A percentile compares a stretch with the other conserved stretches of the same genome.
Evolutionary conservation across 768 basidiomycete species (phyloP).

Genomic region (Leccinellum albellum): DNA sequence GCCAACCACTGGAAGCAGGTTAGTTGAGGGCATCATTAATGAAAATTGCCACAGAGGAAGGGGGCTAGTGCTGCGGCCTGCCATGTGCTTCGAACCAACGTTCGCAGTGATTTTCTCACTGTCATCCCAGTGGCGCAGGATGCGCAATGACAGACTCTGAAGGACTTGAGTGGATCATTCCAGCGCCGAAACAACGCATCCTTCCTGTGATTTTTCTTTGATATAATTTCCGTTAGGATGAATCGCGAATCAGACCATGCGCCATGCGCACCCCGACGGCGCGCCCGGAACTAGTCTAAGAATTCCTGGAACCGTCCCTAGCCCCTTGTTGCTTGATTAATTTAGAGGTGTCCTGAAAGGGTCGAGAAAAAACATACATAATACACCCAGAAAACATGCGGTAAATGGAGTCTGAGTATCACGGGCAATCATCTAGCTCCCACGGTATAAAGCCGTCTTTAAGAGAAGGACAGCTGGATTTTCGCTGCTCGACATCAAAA

Average conservation of each 20-base stretch:
- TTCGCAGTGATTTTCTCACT: neutral
- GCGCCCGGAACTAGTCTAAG: neutral
- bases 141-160: neutral
- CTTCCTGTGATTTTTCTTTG: neutral
- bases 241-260: slow-evolving; percentile 1
- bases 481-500: neutral
- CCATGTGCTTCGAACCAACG: neutral
- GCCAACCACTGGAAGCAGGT: neutral
- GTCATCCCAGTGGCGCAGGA: neutral
- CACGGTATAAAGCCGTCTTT: neutral
- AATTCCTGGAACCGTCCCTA: neutral
- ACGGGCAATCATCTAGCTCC: neutral
- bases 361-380: slow-evolving; percentile 1
- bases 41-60: neutral
- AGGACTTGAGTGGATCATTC: neutral
- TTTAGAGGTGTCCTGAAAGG: neutral
- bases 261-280: slow-evolving; percentile 7
- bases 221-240: neutral
- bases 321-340: slow-evolving; percentile 1
- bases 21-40: neutral
- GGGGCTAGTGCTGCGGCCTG: neutral
- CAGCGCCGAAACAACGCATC: slow-evolving; percentile 4
- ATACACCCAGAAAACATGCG: neutral
- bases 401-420: neutral
- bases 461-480: neutral